Percentiles rank a stretch among this genome's conserved stretches.
Evolutionary conservation across 2,329 filamentous ascomycete genomes (phyloP).

Genomic region (Lasiodiplodia theobromae): DNA sequence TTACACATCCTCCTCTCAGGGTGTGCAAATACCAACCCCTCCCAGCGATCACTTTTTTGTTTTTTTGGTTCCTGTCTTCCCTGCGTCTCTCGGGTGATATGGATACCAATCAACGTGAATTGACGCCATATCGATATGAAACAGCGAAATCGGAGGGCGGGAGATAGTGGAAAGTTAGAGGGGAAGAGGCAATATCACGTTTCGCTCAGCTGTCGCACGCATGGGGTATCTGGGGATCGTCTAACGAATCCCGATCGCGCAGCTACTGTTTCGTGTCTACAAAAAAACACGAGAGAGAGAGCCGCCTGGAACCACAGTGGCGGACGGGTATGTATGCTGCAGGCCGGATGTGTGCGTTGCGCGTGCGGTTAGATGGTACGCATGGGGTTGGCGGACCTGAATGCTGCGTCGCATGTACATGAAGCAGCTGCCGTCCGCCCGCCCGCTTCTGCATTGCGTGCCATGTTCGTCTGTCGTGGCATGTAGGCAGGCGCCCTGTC

Average conservation of each 20-base stretch:
- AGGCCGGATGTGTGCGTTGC: background rate
- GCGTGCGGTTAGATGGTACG: background rate
- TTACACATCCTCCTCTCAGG: background rate
- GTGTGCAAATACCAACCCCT: background rate
- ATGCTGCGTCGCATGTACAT: background rate
- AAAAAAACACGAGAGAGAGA: background rate
- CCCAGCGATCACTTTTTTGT: background rate
- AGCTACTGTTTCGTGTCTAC: background rate
- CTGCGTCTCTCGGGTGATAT: background rate
- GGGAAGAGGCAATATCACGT: background rate
- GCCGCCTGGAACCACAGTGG: background rate
- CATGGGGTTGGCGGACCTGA: background rate
- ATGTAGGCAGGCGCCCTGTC: background rate
- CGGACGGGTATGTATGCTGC: background rate
- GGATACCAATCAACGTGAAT: background rate
- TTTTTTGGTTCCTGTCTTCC: background rate
- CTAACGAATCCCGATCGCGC: too few species aligned
- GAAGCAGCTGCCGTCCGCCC: background rate
- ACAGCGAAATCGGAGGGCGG: background rate
- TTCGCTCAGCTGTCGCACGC: background rate
- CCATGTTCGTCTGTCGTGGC: background rate
- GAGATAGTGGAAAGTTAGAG: too few species aligned
- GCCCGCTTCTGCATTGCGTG: background rate
- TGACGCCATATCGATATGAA: background rate
- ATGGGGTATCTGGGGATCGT: background rate